Conservation (phyloP, 1,284 basidiomycete genomes). For the Puccinia coronata region DNA sequence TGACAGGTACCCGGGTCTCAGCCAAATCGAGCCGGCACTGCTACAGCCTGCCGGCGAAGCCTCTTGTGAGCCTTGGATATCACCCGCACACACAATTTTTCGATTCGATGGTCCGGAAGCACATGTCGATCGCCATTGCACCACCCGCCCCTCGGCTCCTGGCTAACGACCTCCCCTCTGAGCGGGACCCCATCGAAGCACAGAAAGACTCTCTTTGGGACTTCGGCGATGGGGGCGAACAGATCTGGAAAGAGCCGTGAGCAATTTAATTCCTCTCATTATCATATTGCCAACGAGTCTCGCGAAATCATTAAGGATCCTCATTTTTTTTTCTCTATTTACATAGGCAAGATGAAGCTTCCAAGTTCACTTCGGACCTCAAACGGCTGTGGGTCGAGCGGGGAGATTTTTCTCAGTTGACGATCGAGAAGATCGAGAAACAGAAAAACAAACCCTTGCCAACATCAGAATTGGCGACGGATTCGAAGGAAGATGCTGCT, state of each 20-base stretch:
- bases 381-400: constrained; percentile 44
- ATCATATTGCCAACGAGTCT: too few relatives aligned
- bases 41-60: too few relatives aligned
- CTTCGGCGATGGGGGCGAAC: constrained; percentile 23
- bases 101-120: constrained; percentile 2
- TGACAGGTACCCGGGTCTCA: too few relatives aligned
- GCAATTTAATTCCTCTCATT: too few relatives aligned
- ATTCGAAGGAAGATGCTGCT: background rate
- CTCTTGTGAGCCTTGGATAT: too few relatives aligned
- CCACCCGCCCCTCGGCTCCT: constrained; percentile 30
- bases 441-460: background rate
- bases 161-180: constrained; percentile 34
- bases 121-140: constrained; percentile 25
- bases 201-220: constrained; percentile 46
- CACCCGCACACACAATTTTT: too few relatives aligned
- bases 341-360: constrained; percentile 28
- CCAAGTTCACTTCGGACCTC: constrained; percentile 18
- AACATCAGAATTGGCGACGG: background rate
- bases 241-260: constrained; percentile 45
- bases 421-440: constrained; percentile 43
- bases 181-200: constrained; percentile 16
- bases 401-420: constrained; percentile 47
- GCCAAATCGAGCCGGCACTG: too few relatives aligned
- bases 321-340: too few relatives aligned
- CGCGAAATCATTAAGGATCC: too few relatives aligned